Evolutionary conservation across 768 basidiomycete genomes (phyloP).

Genomic region (Suillus discolor): DNA sequence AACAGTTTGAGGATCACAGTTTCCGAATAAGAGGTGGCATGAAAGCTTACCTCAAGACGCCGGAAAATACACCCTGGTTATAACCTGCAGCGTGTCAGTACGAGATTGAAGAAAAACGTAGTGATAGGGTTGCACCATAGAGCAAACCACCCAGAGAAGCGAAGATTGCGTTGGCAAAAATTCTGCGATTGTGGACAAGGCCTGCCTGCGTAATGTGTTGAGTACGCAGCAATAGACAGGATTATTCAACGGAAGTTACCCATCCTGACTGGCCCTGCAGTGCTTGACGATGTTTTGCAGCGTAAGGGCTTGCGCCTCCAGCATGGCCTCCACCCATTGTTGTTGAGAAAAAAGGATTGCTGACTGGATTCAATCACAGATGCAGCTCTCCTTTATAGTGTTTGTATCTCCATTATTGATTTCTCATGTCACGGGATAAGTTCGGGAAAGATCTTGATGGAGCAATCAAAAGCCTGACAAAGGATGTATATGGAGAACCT

Average conservation of each 20-base stretch:
- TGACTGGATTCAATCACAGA: not conserved
- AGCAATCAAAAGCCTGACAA: too few species aligned
- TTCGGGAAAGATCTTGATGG: not conserved
- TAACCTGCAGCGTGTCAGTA: constrained; percentile 7
- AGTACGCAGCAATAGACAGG: not conserved
- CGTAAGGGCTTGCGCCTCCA: constrained; percentile 28
- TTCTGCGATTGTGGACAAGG: constrained; percentile 62
- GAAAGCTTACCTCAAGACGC: constrained; percentile 58
- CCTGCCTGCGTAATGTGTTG: constrained; percentile 43
- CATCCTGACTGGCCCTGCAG: constrained; percentile 70
- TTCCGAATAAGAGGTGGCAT: not conserved
- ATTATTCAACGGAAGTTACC: constrained; percentile 41
- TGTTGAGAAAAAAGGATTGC: constrained; percentile 3
- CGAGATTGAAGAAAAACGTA: not conserved
- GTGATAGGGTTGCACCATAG: constrained; percentile 38
- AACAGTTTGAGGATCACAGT: constrained; percentile 5
- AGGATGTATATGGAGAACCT: not conserved
- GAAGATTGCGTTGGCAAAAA: constrained; percentile 73
- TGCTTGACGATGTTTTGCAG: constrained; percentile 50
- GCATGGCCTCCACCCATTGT: constrained; percentile 49
- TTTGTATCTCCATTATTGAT: not conserved
- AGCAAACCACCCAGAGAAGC: constrained; percentile 74
- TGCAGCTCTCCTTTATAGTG: not conserved
- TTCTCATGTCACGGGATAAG: constrained; percentile 6
- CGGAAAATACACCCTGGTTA: constrained; percentile 73